These are phyloP conservation scores for Gastrolobium bilobum DNA, from an alignment of 306 rosid genomes.

Conservation along the genomic window DNA sequence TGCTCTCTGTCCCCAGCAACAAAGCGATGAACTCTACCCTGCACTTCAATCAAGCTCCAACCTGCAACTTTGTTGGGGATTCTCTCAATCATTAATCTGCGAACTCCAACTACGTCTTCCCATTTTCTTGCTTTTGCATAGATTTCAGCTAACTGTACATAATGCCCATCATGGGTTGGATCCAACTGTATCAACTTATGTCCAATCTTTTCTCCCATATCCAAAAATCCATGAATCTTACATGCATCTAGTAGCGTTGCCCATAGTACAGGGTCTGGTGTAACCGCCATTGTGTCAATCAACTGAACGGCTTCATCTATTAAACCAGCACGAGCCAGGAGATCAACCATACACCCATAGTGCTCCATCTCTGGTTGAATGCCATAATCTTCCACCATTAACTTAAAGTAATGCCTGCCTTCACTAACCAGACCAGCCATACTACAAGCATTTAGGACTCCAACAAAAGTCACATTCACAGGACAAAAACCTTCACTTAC, in stretches of 20 bases:
- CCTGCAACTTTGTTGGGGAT: constrained; percentile 69
- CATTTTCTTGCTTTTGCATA: constrained; percentile 83
- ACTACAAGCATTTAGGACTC: constrained; percentile 83
- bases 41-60: constrained; percentile 85
- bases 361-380: constrained; percentile 88
- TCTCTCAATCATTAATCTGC: constrained; percentile 66
- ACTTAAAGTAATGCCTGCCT: constrained; percentile 68
- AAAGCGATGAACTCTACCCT: constrained; percentile 78
- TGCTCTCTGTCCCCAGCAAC: constrained; percentile 79
- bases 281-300: constrained; percentile 62
- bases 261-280: constrained; percentile 79
- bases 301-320: constrained; percentile 67
- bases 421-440: constrained; percentile 72
- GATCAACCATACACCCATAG: constrained; percentile 91
- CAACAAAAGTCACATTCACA: constrained; percentile 68
- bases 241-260: constrained; percentile 80
- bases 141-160: constrained; percentile 75
- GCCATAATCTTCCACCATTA: constrained; percentile 65
- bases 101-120: constrained; percentile 81
- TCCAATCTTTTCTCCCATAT: constrained; percentile 80
- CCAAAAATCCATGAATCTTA: constrained; percentile 70
- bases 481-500: constrained; percentile 67
- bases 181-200: constrained; percentile 71
- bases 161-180: constrained; percentile 83
- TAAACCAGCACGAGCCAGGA: constrained; percentile 71